These are phyloP conservation scores for Fusarium sp. DNA, from an alignment of 2,329 filamentous ascomycete genomes.

Conservation along the genomic window DNA sequence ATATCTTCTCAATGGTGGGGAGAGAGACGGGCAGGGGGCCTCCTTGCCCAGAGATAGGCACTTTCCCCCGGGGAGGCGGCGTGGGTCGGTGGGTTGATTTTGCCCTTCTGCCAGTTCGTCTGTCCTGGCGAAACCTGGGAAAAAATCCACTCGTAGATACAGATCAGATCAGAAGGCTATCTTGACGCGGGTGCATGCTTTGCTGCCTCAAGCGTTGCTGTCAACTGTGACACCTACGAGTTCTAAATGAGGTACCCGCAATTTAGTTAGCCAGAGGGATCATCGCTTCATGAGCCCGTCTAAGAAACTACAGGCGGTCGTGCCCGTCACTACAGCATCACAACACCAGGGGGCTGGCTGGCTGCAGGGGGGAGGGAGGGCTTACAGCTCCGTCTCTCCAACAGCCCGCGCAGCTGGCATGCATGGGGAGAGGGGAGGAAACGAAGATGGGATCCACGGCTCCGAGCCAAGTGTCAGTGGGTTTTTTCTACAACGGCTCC, in stretches of 20 bases:
- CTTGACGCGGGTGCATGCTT: neutral
- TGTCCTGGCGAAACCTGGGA: neutral
- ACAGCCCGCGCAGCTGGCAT: neutral
- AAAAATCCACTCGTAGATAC: conserved; percentile 17
- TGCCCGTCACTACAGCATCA: conserved; percentile 12
- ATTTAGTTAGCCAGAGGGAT: conserved; percentile 11
- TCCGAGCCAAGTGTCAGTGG: conserved; percentile 4
- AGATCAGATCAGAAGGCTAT: conserved; percentile 22
- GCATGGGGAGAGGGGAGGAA: neutral
- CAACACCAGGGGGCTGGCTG: conserved; percentile 3
- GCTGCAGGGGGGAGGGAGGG: neutral
- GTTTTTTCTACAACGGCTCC: conserved; percentile 21
- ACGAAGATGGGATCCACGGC: conserved; percentile 2
- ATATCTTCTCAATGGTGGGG: conserved; percentile 14
- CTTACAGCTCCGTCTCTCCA: conserved; percentile 8
- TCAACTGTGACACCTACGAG: neutral
- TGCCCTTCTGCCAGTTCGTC: neutral
- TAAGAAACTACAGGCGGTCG: neutral
- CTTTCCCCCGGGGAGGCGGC: conserved; percentile 14
- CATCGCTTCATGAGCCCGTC: conserved; percentile 16
- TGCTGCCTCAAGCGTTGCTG: neutral
- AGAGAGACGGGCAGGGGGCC: neutral
- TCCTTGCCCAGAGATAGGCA: conserved; percentile 32
- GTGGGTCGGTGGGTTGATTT: conserved; percentile 13
- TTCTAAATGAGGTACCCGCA: neutral